phyloP scores from a whole-genome alignment of 352 stramenopile genomes.

The Phytopythium cucurbitacearum region DNA sequence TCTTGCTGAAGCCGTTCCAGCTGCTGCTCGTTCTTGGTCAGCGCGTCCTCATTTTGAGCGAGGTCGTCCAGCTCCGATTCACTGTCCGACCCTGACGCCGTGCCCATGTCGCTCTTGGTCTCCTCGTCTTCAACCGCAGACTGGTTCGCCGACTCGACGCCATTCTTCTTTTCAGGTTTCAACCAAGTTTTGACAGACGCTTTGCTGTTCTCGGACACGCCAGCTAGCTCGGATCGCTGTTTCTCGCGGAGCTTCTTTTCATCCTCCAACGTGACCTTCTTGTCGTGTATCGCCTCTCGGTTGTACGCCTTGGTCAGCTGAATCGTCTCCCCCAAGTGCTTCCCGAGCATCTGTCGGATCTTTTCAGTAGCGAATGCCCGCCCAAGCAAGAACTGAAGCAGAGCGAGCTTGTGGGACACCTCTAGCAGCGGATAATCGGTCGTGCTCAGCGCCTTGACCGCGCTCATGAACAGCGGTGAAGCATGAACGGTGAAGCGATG shows the following conservation, averaged over 20 bases:
- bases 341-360: slow-evolving; percentile 50
- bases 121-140: slow-evolving; percentile 29
- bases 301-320: slow-evolving; percentile 75
- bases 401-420: slow-evolving; percentile 61
- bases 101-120: slow-evolving; percentile 30
- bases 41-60: slow-evolving; percentile 46
- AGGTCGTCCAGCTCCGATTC: slow-evolving; percentile 69
- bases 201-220: slow-evolving; percentile 50
- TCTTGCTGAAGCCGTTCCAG: slow-evolving; percentile 59
- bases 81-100: slow-evolving; percentile 31
- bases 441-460: slow-evolving; percentile 36
- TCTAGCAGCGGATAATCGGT: slow-evolving; percentile 51
- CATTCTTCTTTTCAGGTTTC: slow-evolving; percentile 50
- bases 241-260: slow-evolving; percentile 81
- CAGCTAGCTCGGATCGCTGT: slow-evolving; percentile 56
- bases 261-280: slow-evolving; percentile 63
- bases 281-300: slow-evolving; percentile 54
- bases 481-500: slow-evolving; percentile 57
- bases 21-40: slow-evolving; percentile 70
- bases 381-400: slow-evolving; percentile 69
- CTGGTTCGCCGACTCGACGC: slow-evolving; percentile 9
- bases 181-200: slow-evolving; percentile 53
- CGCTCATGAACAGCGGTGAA: slow-evolving; percentile 30
- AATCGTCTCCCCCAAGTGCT: slow-evolving; percentile 50
- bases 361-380: slow-evolving; percentile 60